Base-by-base conservation (phyloP, 805 yeast species). In the Scheffersomyces lignosus region DNA sequence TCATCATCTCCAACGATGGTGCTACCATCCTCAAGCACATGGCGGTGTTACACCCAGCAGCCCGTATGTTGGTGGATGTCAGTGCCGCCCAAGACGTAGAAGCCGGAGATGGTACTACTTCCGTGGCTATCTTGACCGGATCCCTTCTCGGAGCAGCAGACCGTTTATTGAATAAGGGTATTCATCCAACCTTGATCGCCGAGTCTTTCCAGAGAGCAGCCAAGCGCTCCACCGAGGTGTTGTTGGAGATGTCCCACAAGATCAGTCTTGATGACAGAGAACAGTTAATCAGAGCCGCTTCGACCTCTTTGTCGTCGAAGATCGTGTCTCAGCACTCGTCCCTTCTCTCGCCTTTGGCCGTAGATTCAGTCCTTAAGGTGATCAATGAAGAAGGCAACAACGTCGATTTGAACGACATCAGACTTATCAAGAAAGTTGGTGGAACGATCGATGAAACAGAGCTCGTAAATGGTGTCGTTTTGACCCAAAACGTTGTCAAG, bases 61-160 rank as follows among this genome's bases (percentile, higher is more conserved):
- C 99, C 1, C 84, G 89, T 56, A 93, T 93, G 98, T 60, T 78
- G 55, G 99, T 93, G 30, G 98, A 93, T 59, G 87, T 93, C 18
- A 84, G 96, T 41, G 96, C 90, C 28, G 98, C 99, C 1, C 99
- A 93, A 66, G 99, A 93, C 54, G 85, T 90, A 26, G 99, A 90
- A 64, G 99, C 98, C n/a, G 99, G 99, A 38, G 99, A 93, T 60
- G 99, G 99, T 47, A 93, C 99, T 23, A 93, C 99, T 0, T 83
- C 96, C 2, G 99, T 93, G 22, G 99, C 95, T 18, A 91, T 93
- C 37, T 73, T 93, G 44, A 87, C 97, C 4, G 99, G 99, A 25
- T 91, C 97, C 4, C 66, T 93, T 33, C 71, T 93, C 37, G 96
- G 91, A 20, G 99, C 99, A 13, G 96, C 98, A 37, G 99, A 93